These are phyloP conservation scores for Camelina hispida DNA, from an alignment of 345 rosid genomes.

Conservation along the genomic window DNA sequence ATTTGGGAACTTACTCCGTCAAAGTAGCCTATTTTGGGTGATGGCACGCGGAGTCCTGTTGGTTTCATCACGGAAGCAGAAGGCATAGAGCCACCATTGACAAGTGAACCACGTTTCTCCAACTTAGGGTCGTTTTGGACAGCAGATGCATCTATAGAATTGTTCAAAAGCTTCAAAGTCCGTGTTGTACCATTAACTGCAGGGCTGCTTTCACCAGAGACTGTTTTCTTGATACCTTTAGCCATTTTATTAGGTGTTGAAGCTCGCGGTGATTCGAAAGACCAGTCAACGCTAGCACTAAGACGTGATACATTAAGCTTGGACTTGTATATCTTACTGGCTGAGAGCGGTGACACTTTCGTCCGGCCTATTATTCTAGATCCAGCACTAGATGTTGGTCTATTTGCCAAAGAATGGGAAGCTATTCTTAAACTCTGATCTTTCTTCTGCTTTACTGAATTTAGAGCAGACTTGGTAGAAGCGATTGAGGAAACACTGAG, in stretches of 20 bases:
- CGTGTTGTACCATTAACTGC: slow-evolving; percentile 37
- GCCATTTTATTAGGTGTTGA: slow-evolving; percentile 59
- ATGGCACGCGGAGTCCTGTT: slow-evolving; percentile 90
- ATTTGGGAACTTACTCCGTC: slow-evolving; percentile 76
- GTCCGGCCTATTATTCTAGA: slow-evolving; percentile 51
- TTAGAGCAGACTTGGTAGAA: slow-evolving; percentile 49
- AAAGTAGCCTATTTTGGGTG: slow-evolving; percentile 95
- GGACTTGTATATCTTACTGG: slow-evolving; percentile 52
- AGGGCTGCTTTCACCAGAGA: slow-evolving; percentile 25
- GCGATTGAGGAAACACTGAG: slow-evolving; percentile 59
- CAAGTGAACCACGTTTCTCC: slow-evolving; percentile 43
- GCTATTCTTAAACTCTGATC: slow-evolving; percentile 46
- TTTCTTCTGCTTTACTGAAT: slow-evolving; percentile 41
- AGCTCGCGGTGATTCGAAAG: slow-evolving; percentile 61
- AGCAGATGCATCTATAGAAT: slow-evolving; percentile 42
- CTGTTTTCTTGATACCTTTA: slow-evolving; percentile 33
- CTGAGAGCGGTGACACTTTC: slow-evolving; percentile 46
- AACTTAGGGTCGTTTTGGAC: slow-evolving; percentile 46
- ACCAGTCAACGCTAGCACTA: slow-evolving; percentile 84
- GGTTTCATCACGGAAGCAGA: slow-evolving; percentile 57
- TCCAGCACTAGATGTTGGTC: slow-evolving; percentile 46
- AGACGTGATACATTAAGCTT: slow-evolving; percentile 53
- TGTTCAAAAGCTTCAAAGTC: slow-evolving; percentile 43
- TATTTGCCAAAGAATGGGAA: slow-evolving; percentile 45
- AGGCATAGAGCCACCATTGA: slow-evolving; percentile 44